Evolutionary conservation across 1,139 yeast species (phyloP).

Genomic region (Hemisphaericaspora lyxosophila): DNA sequence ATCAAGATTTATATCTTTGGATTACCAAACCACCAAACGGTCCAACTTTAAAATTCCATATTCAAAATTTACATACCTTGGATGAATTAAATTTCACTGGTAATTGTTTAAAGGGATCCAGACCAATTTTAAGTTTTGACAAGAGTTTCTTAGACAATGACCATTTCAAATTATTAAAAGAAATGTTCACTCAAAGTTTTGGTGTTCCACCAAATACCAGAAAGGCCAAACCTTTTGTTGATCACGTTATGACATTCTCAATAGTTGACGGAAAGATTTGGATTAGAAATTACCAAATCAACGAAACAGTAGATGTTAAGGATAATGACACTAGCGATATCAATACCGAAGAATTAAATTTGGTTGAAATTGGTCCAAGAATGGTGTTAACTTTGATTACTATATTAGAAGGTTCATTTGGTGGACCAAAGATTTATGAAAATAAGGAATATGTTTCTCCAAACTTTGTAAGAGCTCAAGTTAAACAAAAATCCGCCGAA

Average conservation of each 20-base stretch:
- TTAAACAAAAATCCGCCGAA: slow-evolving; percentile 75
- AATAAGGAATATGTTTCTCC: slow-evolving; percentile 97
- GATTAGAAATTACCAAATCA: slow-evolving; percentile 93
- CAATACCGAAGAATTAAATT: slow-evolving; percentile 55
- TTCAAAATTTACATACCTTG: slow-evolving; percentile 93
- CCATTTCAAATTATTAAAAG: slow-evolving; percentile 77
- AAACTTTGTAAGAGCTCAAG: slow-evolving; percentile 89
- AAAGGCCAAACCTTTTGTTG: slow-evolving; percentile 90
- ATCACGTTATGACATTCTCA: slow-evolving; percentile 90
- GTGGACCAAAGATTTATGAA: slow-evolving; percentile 97
- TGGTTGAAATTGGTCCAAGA: slow-evolving; percentile 97
- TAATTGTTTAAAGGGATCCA: slow-evolving; percentile 90
- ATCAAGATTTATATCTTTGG: slow-evolving; percentile 94
- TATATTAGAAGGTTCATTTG: slow-evolving; percentile 93
- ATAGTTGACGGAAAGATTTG: slow-evolving; percentile 93
- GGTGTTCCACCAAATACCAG: slow-evolving; percentile 98
- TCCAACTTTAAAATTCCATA: slow-evolving; percentile 90
- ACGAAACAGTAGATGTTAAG: slow-evolving; percentile 62
- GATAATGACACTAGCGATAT: slow-evolving; percentile 41
- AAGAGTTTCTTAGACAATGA: slow-evolving; percentile 57
- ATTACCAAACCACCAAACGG: slow-evolving; percentile 96
- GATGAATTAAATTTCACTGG: slow-evolving; percentile 97
- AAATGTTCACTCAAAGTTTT: slow-evolving; percentile 78
- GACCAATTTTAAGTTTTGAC: slow-evolving; percentile 94
- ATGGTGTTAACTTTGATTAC: slow-evolving; percentile 91